Evolutionary conservation across 805 yeast species (phyloP).

Genomic region (Candida verbasci): DNA sequence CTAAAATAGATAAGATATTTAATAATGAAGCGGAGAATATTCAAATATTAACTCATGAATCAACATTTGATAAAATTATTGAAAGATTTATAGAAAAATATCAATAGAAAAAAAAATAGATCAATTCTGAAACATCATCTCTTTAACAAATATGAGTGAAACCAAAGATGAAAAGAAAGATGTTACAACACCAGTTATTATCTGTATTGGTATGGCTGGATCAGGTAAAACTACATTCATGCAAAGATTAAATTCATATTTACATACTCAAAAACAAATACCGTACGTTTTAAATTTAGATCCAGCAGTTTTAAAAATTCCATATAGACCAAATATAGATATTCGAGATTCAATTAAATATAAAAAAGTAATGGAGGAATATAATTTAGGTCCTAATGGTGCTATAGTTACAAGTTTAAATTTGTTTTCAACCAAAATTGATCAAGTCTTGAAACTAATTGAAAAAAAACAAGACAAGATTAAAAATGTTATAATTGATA

Average conservation of each 20-base stretch:
- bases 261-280: slow-evolving; percentile 64
- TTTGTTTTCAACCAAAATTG: slow-evolving; percentile 90
- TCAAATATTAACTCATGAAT: slow-evolving; percentile 52
- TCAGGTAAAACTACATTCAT: slow-evolving; percentile 97
- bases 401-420: slow-evolving; percentile 95
- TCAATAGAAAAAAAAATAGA: slow-evolving; percentile 3
- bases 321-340: slow-evolving; percentile 91
- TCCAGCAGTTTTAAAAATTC: slow-evolving; percentile 94
- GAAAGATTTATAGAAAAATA: slow-evolving; percentile 39
- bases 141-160: background rate
- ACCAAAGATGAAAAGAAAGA: background rate
- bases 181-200: slow-evolving; percentile 38
- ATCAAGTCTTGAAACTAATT: slow-evolving; percentile 83
- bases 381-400: slow-evolving; percentile 95
- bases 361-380: slow-evolving; percentile 93
- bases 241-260: slow-evolving; percentile 89
- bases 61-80: slow-evolving; percentile 56
- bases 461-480: slow-evolving; percentile 64
- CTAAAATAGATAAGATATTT: slow-evolving; percentile 61
- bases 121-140: background rate
- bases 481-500: slow-evolving; percentile 80
- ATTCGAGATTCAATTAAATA: slow-evolving; percentile 95
- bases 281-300: slow-evolving; percentile 94
- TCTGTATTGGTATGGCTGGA: slow-evolving; percentile 50
- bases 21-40: slow-evolving; percentile 69